Conservation (phyloP, 1,139 yeast species). For the Magnusiomyces clavatus region DNA sequence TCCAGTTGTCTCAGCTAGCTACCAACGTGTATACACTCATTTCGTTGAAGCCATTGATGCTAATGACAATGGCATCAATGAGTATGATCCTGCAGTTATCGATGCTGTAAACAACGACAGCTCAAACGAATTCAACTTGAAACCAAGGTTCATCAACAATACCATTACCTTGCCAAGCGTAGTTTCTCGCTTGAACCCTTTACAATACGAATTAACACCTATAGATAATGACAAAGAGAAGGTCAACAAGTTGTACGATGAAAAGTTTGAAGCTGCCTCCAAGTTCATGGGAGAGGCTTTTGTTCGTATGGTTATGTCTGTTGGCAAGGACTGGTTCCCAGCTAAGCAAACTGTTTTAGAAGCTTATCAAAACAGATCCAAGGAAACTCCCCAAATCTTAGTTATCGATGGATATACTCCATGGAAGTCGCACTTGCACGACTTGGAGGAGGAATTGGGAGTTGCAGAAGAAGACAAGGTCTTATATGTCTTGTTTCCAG, state of each 20-base stretch:
- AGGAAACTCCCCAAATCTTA: constrained; percentile 58
- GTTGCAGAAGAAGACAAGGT: constrained; percentile 40
- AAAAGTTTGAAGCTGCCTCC: constrained; percentile 62
- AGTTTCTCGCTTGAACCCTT: constrained; percentile 73
- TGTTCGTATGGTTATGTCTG: constrained; percentile 54
- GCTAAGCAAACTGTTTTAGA: constrained; percentile 69
- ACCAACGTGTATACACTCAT: constrained; percentile 69
- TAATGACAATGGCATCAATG: constrained; percentile 85
- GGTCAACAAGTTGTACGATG: constrained; percentile 56
- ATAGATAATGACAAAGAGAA: constrained; percentile 46
- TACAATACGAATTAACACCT: constrained; percentile 18
- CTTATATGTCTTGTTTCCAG: constrained; percentile 74
- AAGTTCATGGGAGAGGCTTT: constrained; percentile 79
- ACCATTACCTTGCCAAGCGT: constrained; percentile 72
- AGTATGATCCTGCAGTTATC: constrained; percentile 43
- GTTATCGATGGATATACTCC: constrained; percentile 71
- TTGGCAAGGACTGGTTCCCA: constrained; percentile 86
- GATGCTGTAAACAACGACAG: constrained; percentile 17
- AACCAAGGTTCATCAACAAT: constrained; percentile 21
- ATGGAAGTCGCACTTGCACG: constrained; percentile 89
- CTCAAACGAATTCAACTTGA: neutral
- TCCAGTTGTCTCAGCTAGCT: constrained; percentile 49
- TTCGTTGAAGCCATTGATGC: constrained; percentile 93
- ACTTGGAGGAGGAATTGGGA: constrained; percentile 46
- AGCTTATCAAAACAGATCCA: constrained; percentile 47